Conservation (phyloP, 2,329 filamentous ascomycete genomes). For the Ophiostoma perfectum region DNA sequence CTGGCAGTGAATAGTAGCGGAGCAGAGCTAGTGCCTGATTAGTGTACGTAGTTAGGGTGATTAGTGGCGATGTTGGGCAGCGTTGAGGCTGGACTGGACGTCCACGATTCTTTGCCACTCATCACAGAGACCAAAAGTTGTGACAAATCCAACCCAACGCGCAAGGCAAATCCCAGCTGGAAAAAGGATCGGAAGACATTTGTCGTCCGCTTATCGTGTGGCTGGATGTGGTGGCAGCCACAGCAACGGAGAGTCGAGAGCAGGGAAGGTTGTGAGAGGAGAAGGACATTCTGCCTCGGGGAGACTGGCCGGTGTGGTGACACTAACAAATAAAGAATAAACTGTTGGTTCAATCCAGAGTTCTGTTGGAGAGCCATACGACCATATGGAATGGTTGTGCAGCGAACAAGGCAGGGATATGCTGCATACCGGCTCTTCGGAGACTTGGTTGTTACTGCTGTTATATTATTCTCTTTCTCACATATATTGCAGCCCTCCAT, state of each 20-base stretch:
- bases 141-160: background rate
- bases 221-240: background rate
- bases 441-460: background rate
- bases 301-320: background rate
- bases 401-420: too few species aligned
- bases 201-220: slow-evolving; percentile 1
- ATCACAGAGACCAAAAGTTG: too few species aligned
- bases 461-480: background rate
- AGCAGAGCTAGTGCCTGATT: too few species aligned
- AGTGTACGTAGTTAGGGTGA: too few species aligned
- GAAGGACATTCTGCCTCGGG: background rate
- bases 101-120: too few species aligned
- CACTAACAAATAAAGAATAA: background rate
- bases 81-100: too few species aligned
- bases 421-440: too few species aligned
- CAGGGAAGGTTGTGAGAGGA: background rate
- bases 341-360: too few species aligned
- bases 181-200: background rate
- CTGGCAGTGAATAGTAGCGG: background rate
- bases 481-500: background rate
- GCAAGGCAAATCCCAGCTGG: background rate
- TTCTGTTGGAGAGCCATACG: too few species aligned
- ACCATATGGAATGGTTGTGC: too few species aligned
- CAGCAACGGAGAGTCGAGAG: background rate
- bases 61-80: too few species aligned